These are phyloP conservation scores for Gossypium raimondii DNA, from an alignment of 345 rosid genomes.

Conservation along the genomic window DNA sequence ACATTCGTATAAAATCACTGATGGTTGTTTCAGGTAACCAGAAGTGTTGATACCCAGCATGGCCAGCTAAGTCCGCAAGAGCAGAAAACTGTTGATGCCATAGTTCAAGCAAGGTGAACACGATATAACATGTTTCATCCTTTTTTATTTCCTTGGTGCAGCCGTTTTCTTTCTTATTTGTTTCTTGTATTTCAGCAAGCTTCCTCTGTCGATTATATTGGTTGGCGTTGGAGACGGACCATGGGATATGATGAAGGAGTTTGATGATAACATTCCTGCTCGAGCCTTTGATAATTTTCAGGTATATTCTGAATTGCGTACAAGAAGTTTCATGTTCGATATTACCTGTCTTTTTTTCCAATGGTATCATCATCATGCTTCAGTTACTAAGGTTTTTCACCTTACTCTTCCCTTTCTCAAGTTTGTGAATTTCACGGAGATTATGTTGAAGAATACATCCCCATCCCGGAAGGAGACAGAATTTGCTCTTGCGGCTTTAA, in stretches of 20 bases:
- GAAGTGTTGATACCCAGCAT: slow-evolving; percentile 70
- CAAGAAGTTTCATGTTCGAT: background rate
- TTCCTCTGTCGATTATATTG: slow-evolving; percentile 8
- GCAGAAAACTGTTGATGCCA: slow-evolving; percentile 85
- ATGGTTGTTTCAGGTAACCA: slow-evolving; percentile 63
- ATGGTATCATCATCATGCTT: background rate
- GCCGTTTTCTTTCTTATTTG: background rate
- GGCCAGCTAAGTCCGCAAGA: slow-evolving; percentile 88
- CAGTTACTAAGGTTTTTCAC: background rate
- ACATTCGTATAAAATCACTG: background rate
- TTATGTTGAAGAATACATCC: slow-evolving; percentile 67
- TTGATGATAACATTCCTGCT: slow-evolving; percentile 92
- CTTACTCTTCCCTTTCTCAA: slow-evolving; percentile 19
- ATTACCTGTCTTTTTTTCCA: background rate
- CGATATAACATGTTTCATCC: background rate
- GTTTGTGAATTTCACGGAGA: slow-evolving; percentile 93
- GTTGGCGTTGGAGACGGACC: slow-evolving; percentile 60
- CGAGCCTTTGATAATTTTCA: slow-evolving; percentile 8
- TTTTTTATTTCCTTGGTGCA: background rate
- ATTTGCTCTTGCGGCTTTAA: slow-evolving; percentile 85
- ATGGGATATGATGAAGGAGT: slow-evolving; percentile 96
- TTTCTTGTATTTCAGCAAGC: background rate
- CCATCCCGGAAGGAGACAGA: slow-evolving; percentile 70
- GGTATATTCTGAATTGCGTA: background rate
- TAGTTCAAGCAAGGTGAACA: slow-evolving; percentile 81